Conservation (phyloP, 192 early-diverging fungal species). For the Diversispora eburnea region DNA sequence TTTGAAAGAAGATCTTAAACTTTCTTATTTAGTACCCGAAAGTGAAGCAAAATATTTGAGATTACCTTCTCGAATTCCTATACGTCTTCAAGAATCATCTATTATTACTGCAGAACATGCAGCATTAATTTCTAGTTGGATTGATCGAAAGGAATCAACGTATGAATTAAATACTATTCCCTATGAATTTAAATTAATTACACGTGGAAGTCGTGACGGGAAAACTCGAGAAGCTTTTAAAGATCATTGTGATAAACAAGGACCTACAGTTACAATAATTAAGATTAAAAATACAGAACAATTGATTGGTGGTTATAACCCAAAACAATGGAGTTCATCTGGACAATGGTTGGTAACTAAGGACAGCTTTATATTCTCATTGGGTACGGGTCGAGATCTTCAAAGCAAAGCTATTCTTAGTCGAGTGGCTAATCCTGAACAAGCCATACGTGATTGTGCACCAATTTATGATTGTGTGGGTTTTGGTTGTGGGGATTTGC, state of each 20-base stretch:
- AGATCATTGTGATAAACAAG: conserved; percentile 11
- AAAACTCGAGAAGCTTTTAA: neutral
- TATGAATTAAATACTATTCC: neutral
- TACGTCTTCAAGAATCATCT: neutral
- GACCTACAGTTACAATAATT: neutral
- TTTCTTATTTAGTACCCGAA: neutral
- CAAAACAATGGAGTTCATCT: neutral
- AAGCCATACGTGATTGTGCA: conserved; percentile 1
- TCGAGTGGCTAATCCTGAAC: neutral
- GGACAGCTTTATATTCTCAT: conserved; percentile 24
- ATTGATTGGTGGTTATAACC: conserved; percentile 18
- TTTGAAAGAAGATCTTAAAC: conserved; percentile 2
- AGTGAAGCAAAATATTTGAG: neutral
- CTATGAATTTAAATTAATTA: conserved; percentile 15
- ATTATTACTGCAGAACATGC: neutral
- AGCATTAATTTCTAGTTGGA: conserved; percentile 7
- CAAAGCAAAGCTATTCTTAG: neutral
- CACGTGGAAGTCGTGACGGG: neutral
- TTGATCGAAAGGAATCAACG: neutral
- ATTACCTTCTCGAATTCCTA: neutral
- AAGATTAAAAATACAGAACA: neutral
- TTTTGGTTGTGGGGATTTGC: conserved; percentile 14
- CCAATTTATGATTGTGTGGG: neutral
- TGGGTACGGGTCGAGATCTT: neutral
- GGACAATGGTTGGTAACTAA: neutral